A percentile compares a stretch with the other conserved stretches of the same genome.
Conservation (phyloP, 2,329 filamentous ascomycete species). For the Pseudogymnoascus sp. region DNA sequence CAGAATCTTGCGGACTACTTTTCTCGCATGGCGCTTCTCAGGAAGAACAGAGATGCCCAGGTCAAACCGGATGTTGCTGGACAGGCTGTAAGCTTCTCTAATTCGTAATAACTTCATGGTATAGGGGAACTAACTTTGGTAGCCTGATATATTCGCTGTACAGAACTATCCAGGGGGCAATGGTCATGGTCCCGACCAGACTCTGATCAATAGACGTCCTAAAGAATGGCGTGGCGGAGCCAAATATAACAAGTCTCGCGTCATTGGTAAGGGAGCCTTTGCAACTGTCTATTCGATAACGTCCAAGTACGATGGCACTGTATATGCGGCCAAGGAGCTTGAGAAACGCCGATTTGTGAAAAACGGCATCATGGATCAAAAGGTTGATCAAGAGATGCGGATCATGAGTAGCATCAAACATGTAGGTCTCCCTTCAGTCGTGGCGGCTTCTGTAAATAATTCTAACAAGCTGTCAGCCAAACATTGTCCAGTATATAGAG, state of each 20-base stretch:
- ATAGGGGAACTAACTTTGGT: neutral
- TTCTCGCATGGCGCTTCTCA: slow-evolving; percentile 19
- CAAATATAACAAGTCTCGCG: slow-evolving; percentile 74
- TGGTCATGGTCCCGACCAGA: neutral
- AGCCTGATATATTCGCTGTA: slow-evolving; percentile 9
- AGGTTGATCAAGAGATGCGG: slow-evolving; percentile 92
- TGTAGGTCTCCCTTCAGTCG: slow-evolving; percentile 63
- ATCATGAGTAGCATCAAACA: slow-evolving; percentile 87
- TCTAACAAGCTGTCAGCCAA: slow-evolving; percentile 45
- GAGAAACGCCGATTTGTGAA: slow-evolving; percentile 92
- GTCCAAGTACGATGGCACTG: slow-evolving; percentile 71
- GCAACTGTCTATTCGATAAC: slow-evolving; percentile 89
- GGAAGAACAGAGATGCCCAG: neutral
- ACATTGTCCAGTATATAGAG: slow-evolving; percentile 88
- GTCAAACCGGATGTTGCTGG: neutral
- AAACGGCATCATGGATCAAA: slow-evolving; percentile 80
- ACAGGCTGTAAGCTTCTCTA: slow-evolving; percentile 6
- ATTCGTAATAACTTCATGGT: neutral
- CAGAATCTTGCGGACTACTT: slow-evolving; percentile 65
- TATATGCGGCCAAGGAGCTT: slow-evolving; percentile 89
- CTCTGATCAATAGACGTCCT: slow-evolving; percentile 30
- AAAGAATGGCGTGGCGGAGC: slow-evolving; percentile 76
- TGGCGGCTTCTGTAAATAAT: slow-evolving; percentile 44
- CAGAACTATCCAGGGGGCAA: slow-evolving; percentile 1
- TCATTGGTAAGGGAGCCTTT: slow-evolving; percentile 89